These are phyloP conservation scores for Hanseniaspora nectarophila DNA, from an alignment of 805 yeast species.

Conservation along the genomic window DNA sequence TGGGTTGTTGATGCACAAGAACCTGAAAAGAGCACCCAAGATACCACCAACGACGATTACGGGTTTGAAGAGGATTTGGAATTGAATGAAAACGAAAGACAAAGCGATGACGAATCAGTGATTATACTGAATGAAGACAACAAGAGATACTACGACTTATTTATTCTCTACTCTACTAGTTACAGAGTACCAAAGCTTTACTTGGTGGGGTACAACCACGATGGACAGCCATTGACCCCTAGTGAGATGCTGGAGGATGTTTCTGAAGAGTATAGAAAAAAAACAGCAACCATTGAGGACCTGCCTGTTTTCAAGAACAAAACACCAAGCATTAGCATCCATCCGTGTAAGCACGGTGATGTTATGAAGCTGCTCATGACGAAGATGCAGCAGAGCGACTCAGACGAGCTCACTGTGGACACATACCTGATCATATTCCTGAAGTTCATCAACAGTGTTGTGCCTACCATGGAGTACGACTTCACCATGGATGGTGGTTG, in stretches of 20 bases:
- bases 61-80: neutral
- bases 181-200: constrained; percentile 93
- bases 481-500: constrained; percentile 93
- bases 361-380: constrained; percentile 85
- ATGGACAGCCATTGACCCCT: constrained; percentile 79
- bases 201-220: constrained; percentile 69
- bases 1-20: neutral
- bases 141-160: constrained; percentile 71
- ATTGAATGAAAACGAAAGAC: constrained; percentile 11
- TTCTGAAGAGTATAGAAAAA: constrained; percentile 78
- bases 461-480: constrained; percentile 95
- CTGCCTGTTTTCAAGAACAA: constrained; percentile 59
- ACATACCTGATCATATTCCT: constrained; percentile 81
- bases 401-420: constrained; percentile 61
- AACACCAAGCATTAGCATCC: constrained; percentile 61
- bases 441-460: constrained; percentile 90
- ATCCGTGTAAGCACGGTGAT: constrained; percentile 89
- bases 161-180: constrained; percentile 85
- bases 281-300: constrained; percentile 90
- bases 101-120: constrained; percentile 26
- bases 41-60: constrained; percentile 29
- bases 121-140: constrained; percentile 32
- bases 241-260: constrained; percentile 91
- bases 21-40: neutral
- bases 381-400: constrained; percentile 24